Evolutionary conservation across 805 yeast species (phyloP).

Genomic region (Tetrapisispora namnaoensis): DNA sequence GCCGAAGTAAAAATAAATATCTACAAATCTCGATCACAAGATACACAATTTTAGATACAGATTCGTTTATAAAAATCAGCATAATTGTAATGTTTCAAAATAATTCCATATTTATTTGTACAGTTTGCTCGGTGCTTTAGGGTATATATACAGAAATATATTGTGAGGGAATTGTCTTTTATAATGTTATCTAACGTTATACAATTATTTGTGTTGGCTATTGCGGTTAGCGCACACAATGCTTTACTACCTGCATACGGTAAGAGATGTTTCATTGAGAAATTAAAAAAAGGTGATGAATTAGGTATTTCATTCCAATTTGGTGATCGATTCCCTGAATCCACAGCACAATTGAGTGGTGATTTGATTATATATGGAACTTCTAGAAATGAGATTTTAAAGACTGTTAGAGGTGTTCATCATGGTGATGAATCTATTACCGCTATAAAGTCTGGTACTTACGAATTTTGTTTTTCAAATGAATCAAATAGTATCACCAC

Average conservation of each 20-base stretch:
- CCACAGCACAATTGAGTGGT: constrained; percentile 52
- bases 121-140: not conserved
- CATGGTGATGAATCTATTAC: constrained; percentile 72
- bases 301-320: constrained; percentile 85
- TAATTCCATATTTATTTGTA: too few species aligned
- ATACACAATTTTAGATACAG: too few species aligned
- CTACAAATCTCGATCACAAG: too few species aligned
- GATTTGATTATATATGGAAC: constrained; percentile 56
- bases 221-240: constrained; percentile 49
- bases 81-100: too few species aligned
- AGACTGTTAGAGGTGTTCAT: constrained; percentile 45
- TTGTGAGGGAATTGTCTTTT: not conserved
- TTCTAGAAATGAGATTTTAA: constrained; percentile 35
- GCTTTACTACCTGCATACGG: constrained; percentile 76
- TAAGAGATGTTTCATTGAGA: constrained; percentile 81
- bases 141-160: not conserved
- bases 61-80: too few species aligned
- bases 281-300: constrained; percentile 72
- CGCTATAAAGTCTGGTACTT: constrained; percentile 63
- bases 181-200: not conserved
- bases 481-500: constrained; percentile 63
- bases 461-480: constrained; percentile 84
- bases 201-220: not conserved
- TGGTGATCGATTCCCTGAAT: constrained; percentile 74
- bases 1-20: too few species aligned